phyloP scores from a whole-genome alignment of 1,139 yeast genomes.

The Yamadazyma friedrichii region DNA sequence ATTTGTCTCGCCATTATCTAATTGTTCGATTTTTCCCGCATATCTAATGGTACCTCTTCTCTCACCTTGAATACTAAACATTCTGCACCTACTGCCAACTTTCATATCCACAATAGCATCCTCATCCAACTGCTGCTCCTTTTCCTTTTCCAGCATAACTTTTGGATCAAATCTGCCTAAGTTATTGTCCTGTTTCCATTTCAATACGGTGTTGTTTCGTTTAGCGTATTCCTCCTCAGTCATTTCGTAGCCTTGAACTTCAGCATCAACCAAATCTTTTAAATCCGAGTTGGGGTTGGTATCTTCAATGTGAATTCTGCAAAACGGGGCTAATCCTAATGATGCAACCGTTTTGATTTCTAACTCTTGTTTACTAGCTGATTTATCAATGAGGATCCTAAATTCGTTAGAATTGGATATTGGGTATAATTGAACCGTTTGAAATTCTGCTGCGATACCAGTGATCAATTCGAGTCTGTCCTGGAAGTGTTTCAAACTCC shows the following conservation, averaged over 20 bases:
- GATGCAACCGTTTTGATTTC: conserved; percentile 14
- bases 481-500: conserved; percentile 60
- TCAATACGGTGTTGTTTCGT: conserved; percentile 61
- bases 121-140: conserved; percentile 18
- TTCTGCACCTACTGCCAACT: conserved; percentile 41
- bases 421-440: conserved; percentile 41
- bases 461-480: conserved; percentile 67
- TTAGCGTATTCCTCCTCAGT: conserved; percentile 67
- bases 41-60: conserved; percentile 68
- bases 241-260: conserved; percentile 46
- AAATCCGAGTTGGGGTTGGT: conserved; percentile 51
- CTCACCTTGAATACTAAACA: conserved; percentile 46
- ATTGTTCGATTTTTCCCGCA: conserved; percentile 64
- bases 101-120: conserved; percentile 18
- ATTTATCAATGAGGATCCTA: conserved; percentile 6
- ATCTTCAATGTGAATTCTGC: conserved; percentile 56
- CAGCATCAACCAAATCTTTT: conserved; percentile 31
- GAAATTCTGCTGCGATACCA: conserved; percentile 68
- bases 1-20: conserved; percentile 45
- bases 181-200: conserved; percentile 68
- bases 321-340: conserved; percentile 31
- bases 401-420: conserved; percentile 17
- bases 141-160: conserved; percentile 26
- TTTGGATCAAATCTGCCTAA: conserved; percentile 73
- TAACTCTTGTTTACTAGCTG: too few relatives aligned